phyloP scores from a whole-genome alignment of 2,329 filamentous ascomycete species.

The Nannizzia gypsea region DNA sequence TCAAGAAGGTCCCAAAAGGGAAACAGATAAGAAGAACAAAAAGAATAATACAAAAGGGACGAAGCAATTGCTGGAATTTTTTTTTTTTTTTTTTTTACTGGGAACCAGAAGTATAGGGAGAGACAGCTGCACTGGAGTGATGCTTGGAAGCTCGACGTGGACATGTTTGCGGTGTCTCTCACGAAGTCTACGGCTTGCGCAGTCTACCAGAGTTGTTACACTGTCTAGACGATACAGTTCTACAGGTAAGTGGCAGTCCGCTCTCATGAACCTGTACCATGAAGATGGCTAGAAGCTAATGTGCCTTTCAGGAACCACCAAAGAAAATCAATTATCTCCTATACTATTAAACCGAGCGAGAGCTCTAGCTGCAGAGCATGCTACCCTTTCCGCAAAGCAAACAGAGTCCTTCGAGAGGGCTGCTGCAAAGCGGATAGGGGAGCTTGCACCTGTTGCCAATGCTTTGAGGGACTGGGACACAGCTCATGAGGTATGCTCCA shows the following conservation, averaged over 20 bases:
- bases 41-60: neutral
- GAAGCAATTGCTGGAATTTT: neutral
- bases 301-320: neutral
- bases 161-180: conserved; percentile 39
- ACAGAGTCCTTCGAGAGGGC: conserved; percentile 44
- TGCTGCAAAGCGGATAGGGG: conserved; percentile 47
- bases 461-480: conserved; percentile 48
- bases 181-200: conserved; percentile 26
- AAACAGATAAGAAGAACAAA: neutral
- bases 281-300: neutral
- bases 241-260: neutral
- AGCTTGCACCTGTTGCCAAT: conserved; percentile 41
- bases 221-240: conserved; percentile 21
- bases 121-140: conserved; percentile 17
- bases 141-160: conserved; percentile 32
- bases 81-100: neutral
- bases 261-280: neutral
- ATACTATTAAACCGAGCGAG: conserved; percentile 46
- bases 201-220: conserved; percentile 19
- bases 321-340: conserved; percentile 34
- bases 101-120: too few species aligned
- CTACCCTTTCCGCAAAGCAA: conserved; percentile 41
- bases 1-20: neutral
- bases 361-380: conserved; percentile 44
- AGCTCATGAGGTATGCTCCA: conserved; percentile 40